Evolutionary conservation across 73 alveolate genomes (phyloP), one percentile per base, ranked within the genome.

Genomic region (Stentor coeruleus): DNA sequence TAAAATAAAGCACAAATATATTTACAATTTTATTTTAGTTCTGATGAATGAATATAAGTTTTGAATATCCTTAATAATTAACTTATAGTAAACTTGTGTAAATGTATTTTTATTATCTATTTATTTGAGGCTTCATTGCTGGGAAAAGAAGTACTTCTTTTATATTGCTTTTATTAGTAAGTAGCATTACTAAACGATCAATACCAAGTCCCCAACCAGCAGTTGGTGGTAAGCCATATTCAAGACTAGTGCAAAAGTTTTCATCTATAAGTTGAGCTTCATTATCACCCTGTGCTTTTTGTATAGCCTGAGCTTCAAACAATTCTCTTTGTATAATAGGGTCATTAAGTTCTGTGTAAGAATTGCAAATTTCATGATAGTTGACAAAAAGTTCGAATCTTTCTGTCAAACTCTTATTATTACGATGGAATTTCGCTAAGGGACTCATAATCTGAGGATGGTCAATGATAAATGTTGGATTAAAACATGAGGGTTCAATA

Each of bases 151-250:
- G 92, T 33, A 96, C 99, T 89, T 96, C 99, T 59, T 96, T 93
- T 81, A 96, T 96, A 89, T 90, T 91, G 87, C 86, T 86, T 59
- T 91, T 88, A 84, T 96, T 98, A 74, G 97, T 91, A 81, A 96
- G 93, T 77, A 95, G 94, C 99, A 96, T 96, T 30, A 97, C 96
- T 28, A 96, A 91, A 84, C 99, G 91, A 82, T 96, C 99, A 59
- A 95, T 91, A 35, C 99, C 99, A 82, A 96, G 81, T 55, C 99
- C 99, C 98, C 98, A 95, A 58, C 99, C 99, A 55, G 97, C 99
- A 85, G 99, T 96, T 60, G 99, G 99, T 33, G 99, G 99, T 11
- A 97, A 81, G 20, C 98, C 99, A 89, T 95, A 95, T 85, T 97
- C 99, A 42, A 97, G 91, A 26, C 98, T 96, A 35, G 90, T 94